phyloP scores from a whole-genome alignment of 305 asterid species.

The Plantago coronopus region DNA sequence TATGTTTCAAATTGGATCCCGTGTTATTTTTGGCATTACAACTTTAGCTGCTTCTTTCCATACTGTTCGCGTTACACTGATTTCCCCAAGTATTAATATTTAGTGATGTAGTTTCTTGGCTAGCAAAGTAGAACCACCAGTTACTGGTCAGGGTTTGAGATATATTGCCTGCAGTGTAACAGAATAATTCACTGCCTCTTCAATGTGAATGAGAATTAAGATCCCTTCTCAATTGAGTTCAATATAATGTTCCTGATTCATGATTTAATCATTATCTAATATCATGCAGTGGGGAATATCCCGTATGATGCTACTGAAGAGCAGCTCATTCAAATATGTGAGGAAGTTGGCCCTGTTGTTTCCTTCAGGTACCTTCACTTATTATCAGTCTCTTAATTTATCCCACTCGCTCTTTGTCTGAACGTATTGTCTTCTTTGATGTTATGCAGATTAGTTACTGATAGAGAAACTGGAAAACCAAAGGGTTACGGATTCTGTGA shows the following conservation, averaged over 20 bases:
- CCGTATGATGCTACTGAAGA: conserved; percentile 96
- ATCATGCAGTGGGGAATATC: conserved; percentile 74
- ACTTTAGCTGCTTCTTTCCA: too few relatives aligned
- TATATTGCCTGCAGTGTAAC: conserved; percentile 11
- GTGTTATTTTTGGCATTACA: too few relatives aligned
- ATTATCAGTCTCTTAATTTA: neutral
- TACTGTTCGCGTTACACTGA: too few relatives aligned
- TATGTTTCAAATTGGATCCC: too few relatives aligned
- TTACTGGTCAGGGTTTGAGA: neutral
- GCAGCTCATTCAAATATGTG: conserved; percentile 79
- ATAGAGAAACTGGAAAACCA: conserved; percentile 93
- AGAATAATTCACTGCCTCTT: conserved; percentile 1
- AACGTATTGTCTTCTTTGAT: neutral
- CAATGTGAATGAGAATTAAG: too few relatives aligned
- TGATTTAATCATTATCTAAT: neutral
- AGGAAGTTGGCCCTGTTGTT: conserved; percentile 96
- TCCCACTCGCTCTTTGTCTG: neutral
- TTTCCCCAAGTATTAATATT: too few relatives aligned
- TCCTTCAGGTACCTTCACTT: conserved; percentile 59
- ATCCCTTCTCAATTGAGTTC: too few relatives aligned
- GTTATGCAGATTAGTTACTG: conserved; percentile 69
- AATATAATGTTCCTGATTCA: neutral
- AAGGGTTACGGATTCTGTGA: conserved; percentile 98
- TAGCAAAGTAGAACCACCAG: too few relatives aligned
- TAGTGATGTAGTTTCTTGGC: too few relatives aligned